A percentile compares a stretch with the other conserved stretches of the same genome.
Evolutionary conservation across 2,329 filamentous ascomycete genomes (phyloP).

Genomic region (Alternaria viburni): DNA sequence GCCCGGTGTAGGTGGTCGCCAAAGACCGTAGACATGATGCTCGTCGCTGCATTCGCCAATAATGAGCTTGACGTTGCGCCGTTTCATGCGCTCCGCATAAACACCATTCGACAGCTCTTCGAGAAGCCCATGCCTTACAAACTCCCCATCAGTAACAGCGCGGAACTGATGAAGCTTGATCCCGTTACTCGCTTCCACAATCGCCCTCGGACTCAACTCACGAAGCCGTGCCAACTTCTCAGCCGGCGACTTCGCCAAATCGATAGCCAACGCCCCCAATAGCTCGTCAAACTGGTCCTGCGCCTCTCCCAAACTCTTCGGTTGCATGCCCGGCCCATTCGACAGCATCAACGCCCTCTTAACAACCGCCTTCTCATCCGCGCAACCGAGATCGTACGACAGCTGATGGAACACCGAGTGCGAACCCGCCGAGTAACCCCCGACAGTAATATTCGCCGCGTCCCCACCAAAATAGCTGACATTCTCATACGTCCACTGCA

Average conservation of each 20-base stretch:
- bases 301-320: conserved; percentile 55
- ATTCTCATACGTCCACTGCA: conserved; percentile 63
- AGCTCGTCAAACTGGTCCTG: conserved; percentile 62
- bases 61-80: conserved; percentile 56
- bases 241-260: conserved; percentile 42
- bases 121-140: conserved; percentile 55
- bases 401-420: conserved; percentile 65
- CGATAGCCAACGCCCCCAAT: conserved; percentile 53
- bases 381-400: conserved; percentile 61
- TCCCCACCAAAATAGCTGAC: conserved; percentile 60
- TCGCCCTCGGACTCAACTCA: conserved; percentile 42
- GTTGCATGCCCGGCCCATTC: conserved; percentile 61
- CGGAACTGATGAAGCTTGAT: conserved; percentile 62
- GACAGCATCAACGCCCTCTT: conserved; percentile 61
- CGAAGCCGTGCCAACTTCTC: conserved; percentile 58
- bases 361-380: conserved; percentile 55
- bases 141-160: conserved; percentile 57
- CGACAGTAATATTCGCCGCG: conserved; percentile 58
- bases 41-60: conserved; percentile 64
- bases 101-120: conserved; percentile 55
- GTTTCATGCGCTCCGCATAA: conserved; percentile 55
- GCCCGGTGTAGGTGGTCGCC: conserved; percentile 55
- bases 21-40: conserved; percentile 59
- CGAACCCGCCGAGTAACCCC: conserved; percentile 63
- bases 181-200: conserved; percentile 52